Evolutionary conservation across 306 rosid species (phyloP).

Genomic region (Argentina anserina): DNA sequence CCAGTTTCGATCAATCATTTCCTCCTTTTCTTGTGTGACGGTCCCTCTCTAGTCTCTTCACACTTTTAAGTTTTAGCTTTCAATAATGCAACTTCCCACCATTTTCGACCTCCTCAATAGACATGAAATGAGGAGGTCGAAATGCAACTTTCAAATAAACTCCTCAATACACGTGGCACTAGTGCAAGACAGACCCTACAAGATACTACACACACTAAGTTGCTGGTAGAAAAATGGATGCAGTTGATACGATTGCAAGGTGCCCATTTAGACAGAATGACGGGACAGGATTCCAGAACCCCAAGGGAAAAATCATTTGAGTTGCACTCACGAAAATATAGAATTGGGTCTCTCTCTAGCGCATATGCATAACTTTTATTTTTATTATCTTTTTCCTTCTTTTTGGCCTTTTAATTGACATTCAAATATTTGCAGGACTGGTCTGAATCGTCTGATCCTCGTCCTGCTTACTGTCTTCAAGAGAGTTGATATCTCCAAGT

Average conservation of each 20-base stretch:
- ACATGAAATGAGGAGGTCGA: too few species aligned
- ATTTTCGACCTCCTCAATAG: too few species aligned
- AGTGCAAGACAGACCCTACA: too few species aligned
- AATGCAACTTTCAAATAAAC: too few species aligned
- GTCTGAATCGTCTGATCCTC: not conserved
- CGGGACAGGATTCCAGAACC: not conserved
- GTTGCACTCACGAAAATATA: not conserved
- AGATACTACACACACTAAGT: too few species aligned
- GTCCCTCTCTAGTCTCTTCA: too few species aligned
- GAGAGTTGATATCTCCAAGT: not conserved
- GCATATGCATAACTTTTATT: not conserved
- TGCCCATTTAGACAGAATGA: not conserved
- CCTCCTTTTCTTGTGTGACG: too few species aligned
- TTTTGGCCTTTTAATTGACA: not conserved
- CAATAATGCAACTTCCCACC: too few species aligned
- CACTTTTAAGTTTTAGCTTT: too few species aligned
- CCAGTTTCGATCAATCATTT: too few species aligned
- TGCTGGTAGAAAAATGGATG: not conserved
- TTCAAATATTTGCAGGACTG: not conserved
- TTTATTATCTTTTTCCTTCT: not conserved
- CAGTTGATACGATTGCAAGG: not conserved
- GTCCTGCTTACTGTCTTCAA: not conserved
- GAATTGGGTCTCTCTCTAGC: slow-evolving; percentile 3
- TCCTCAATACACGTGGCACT: too few species aligned
- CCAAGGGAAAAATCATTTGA: not conserved